Percentiles rank a stretch among this genome's conserved stretches.
These are phyloP conservation scores for Colletotrichum sp. DNA, from an alignment of 2,329 filamentous ascomycete genomes.

Conservation along the genomic window DNA sequence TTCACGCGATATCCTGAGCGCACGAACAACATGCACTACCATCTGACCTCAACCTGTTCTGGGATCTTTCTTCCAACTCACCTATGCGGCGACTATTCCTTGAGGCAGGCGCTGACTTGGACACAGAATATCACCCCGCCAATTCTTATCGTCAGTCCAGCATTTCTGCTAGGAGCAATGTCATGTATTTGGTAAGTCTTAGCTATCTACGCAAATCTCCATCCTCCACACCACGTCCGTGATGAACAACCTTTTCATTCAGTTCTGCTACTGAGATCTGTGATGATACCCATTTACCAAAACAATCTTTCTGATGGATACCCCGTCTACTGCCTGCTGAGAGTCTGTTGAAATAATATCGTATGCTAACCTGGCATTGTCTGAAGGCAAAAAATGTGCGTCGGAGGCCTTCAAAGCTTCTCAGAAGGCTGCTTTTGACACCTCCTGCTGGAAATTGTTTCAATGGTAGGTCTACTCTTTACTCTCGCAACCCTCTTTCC, in stretches of 20 bases:
- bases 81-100: neutral
- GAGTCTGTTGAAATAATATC: neutral
- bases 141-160: neutral
- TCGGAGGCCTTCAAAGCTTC: neutral
- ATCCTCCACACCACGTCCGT: slow-evolving; percentile 36
- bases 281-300: slow-evolving; percentile 73
- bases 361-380: neutral
- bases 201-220: neutral
- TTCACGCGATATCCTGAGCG: slow-evolving; percentile 68
- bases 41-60: slow-evolving; percentile 60
- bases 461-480: neutral
- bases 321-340: neutral
- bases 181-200: neutral
- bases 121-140: neutral
- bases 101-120: neutral
- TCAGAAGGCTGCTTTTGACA: neutral
- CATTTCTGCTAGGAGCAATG: neutral
- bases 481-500: neutral
- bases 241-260: slow-evolving; percentile 70
- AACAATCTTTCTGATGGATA: slow-evolving; percentile 62
- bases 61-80: neutral
- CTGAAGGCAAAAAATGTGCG: neutral
- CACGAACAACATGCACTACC: slow-evolving; percentile 77
- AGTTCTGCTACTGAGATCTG: slow-evolving; percentile 78
- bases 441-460: neutral